Conservation (phyloP, 2,329 filamentous ascomycete genomes). For the Polychaeton citri region DNA sequence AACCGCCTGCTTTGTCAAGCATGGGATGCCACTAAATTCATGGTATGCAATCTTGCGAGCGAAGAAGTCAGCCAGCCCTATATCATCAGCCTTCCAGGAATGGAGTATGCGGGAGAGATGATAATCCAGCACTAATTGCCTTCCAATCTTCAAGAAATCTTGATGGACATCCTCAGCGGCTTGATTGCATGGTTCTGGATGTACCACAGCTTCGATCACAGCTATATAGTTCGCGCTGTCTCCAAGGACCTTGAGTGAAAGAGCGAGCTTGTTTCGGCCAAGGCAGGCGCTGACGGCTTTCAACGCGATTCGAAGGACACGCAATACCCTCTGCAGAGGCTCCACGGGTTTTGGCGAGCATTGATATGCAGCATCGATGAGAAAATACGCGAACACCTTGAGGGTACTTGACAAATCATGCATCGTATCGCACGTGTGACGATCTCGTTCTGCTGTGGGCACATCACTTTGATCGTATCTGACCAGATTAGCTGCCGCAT, state of each 20-base stretch:
- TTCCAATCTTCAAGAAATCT: constrained; percentile 19
- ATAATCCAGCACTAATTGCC: constrained; percentile 48
- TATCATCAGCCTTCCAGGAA: constrained; percentile 61
- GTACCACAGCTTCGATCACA: constrained; percentile 14
- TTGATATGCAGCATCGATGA: constrained; percentile 44
- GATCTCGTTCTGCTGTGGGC: no score
- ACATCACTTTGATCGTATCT: constrained; percentile 3
- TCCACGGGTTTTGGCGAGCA: constrained; percentile 18
- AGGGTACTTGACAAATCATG: neutral
- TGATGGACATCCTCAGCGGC: constrained; percentile 16
- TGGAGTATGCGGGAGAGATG: constrained; percentile 51
- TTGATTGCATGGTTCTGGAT: constrained; percentile 4
- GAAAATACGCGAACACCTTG: constrained; percentile 45
- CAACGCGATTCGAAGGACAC: constrained; percentile 54
- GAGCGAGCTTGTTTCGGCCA: constrained; percentile 41
- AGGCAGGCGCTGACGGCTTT: constrained; percentile 53
- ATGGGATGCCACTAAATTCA: constrained; percentile 31
- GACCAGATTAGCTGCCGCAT: constrained; percentile 43
- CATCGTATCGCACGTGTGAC: no score
- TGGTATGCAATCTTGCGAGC: constrained; percentile 35
- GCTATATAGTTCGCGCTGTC: constrained; percentile 42
- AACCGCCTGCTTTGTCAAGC: constrained; percentile 46
- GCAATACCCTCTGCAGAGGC: constrained; percentile 26
- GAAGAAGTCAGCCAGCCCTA: constrained; percentile 70
- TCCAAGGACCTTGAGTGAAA: constrained; percentile 50